phyloP scores from a whole-genome alignment of 2,329 filamentous ascomycete species.

The Hypoxylon sp. region DNA sequence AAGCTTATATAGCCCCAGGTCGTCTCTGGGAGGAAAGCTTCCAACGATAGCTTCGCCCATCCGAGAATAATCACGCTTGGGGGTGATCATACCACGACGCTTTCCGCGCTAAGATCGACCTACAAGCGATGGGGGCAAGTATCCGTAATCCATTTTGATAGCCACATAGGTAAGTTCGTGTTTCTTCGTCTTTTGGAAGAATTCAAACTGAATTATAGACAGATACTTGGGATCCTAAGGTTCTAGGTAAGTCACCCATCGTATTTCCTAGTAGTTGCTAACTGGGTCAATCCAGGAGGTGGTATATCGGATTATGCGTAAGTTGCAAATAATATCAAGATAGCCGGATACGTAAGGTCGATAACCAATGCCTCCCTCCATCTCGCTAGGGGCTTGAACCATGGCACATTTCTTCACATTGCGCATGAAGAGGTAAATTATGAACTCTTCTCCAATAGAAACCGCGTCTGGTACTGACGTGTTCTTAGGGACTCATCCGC shows the following conservation, averaged over 20 bases:
- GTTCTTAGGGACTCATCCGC: constrained; percentile 64
- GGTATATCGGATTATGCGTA: constrained; percentile 73
- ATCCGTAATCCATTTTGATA: constrained; percentile 76
- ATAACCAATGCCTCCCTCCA: constrained; percentile 4
- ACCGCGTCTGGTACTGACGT: background rate
- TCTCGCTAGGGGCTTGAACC: constrained; percentile 65
- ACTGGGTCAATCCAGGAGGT: constrained; percentile 58
- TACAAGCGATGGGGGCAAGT: constrained; percentile 71
- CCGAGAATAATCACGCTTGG: constrained; percentile 73
- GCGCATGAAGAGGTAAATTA: constrained; percentile 68
- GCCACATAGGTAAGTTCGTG: constrained; percentile 72
- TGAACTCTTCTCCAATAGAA: background rate
- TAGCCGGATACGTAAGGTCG: background rate
- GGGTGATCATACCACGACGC: constrained; percentile 75
- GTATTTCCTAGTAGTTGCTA: background rate
- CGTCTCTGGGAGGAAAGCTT: constrained; percentile 54
- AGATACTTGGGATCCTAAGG: constrained; percentile 81
- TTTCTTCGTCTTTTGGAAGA: constrained; percentile 7
- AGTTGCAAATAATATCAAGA: constrained; percentile 47
- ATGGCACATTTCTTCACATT: constrained; percentile 74
- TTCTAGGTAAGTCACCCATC: constrained; percentile 60
- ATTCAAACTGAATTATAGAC: constrained; percentile 31
- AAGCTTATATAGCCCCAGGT: constrained; percentile 43
- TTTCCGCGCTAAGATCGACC: constrained; percentile 73
- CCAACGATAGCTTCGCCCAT: constrained; percentile 60